Conservation (phyloP, 768 basidiomycete genomes). For the Leucogyrophana mollusca region DNA sequence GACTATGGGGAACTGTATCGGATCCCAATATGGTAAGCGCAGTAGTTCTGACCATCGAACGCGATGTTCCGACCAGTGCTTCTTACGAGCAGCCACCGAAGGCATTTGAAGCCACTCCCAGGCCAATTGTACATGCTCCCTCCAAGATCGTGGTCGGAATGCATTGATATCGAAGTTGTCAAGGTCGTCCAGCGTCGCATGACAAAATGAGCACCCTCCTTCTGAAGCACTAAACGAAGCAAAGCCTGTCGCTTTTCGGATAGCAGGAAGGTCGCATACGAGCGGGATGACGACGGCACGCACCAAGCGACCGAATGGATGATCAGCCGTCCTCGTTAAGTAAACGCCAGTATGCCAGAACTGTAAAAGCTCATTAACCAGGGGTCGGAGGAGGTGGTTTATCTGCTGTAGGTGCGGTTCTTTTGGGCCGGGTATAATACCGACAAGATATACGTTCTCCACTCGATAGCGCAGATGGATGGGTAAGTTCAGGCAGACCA, state of each 20-base stretch:
- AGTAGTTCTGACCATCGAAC: constrained; percentile 28
- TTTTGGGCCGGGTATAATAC: constrained; percentile 34
- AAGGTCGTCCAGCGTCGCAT: constrained; percentile 8
- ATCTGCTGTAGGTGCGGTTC: constrained; percentile 29
- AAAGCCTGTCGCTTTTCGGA: constrained; percentile 29
- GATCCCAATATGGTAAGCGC: constrained; percentile 33
- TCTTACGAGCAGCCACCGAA: too few species aligned
- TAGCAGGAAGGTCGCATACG: constrained; percentile 37
- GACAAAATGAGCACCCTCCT: constrained; percentile 22
- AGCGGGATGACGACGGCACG: constrained; percentile 28
- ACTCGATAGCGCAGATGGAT: constrained; percentile 21
- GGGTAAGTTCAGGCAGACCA: constrained; percentile 38
- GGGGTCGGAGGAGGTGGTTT: constrained; percentile 37
- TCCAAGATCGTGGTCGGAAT: constrained; percentile 11
- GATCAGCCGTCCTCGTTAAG: constrained; percentile 18
- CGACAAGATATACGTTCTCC: constrained; percentile 35
- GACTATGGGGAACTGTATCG: constrained; percentile 22
- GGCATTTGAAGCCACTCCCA: constrained; percentile 8
- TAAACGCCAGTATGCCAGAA: constrained; percentile 34
- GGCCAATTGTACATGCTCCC: constrained; percentile 13
- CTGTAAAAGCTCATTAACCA: constrained; percentile 34
- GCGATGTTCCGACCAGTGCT: constrained; percentile 9
- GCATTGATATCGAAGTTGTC: constrained; percentile 10
- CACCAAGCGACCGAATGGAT: constrained; percentile 25
- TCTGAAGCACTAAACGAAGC: constrained; percentile 12